phyloP scores from a whole-genome alignment of 768 basidiomycete species.

The Suillus subalutaceus region DNA sequence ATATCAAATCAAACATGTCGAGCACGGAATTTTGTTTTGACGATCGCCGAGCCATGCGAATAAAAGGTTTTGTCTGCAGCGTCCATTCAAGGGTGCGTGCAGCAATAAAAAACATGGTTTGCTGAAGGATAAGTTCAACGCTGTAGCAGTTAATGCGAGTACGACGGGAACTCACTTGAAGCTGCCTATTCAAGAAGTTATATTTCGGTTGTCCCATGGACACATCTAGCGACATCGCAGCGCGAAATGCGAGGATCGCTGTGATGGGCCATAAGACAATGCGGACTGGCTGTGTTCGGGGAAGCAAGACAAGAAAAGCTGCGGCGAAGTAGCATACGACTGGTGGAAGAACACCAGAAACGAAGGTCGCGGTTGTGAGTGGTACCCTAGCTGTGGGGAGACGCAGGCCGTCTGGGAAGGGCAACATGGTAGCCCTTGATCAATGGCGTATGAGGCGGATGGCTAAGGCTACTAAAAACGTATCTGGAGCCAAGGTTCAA shows the following conservation, averaged over 20 bases:
- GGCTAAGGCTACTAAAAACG: neutral
- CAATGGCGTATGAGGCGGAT: neutral
- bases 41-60: slow-evolving; percentile 13
- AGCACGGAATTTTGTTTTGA: neutral
- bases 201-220: slow-evolving; percentile 3
- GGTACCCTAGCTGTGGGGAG: slow-evolving; percentile 22
- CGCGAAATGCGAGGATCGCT: slow-evolving; percentile 44
- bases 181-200: slow-evolving; percentile 11
- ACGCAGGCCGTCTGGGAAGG: slow-evolving; percentile 10
- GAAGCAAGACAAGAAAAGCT: slow-evolving; percentile 52
- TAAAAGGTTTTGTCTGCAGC: slow-evolving; percentile 14
- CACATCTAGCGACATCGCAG: slow-evolving; percentile 25
- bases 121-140: slow-evolving; percentile 8
- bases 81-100: slow-evolving; percentile 24
- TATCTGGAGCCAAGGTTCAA: neutral
- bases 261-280: slow-evolving; percentile 51
- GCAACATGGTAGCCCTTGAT: neutral
- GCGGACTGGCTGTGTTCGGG: slow-evolving; percentile 46
- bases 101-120: slow-evolving; percentile 13
- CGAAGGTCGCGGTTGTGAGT: slow-evolving; percentile 37
- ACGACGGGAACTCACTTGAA: slow-evolving; percentile 13
- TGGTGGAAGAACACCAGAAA: slow-evolving; percentile 43
- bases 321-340: slow-evolving; percentile 48
- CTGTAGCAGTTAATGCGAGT: neutral
- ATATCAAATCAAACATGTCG: slow-evolving; percentile 53